Evolutionary conservation across 768 basidiomycete species (phyloP).

Genomic region (Lyophyllum semitale): DNA sequence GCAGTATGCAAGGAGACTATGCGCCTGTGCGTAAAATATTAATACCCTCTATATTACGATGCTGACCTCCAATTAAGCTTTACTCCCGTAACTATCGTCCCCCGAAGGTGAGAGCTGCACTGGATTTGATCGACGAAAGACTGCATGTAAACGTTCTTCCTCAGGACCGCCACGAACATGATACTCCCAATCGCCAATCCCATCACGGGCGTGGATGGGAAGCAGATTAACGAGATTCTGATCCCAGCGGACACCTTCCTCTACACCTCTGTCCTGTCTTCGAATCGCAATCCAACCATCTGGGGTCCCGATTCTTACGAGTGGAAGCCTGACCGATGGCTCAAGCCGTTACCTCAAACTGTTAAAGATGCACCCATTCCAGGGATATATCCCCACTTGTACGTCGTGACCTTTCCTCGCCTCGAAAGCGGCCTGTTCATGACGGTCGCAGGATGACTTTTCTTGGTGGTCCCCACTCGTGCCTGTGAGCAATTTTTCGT

Average conservation of each 20-base stretch:
- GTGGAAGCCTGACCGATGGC: slow-evolving; percentile 27
- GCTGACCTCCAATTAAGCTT: too few relatives aligned
- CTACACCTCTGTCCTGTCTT: slow-evolving; percentile 23
- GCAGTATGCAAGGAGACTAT: slow-evolving; percentile 21
- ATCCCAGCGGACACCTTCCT: slow-evolving; percentile 27
- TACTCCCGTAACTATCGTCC: slow-evolving; percentile 2
- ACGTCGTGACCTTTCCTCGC: slow-evolving; percentile 13
- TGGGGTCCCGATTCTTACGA: slow-evolving; percentile 34
- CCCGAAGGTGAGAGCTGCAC: too few relatives aligned
- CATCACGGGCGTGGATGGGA: slow-evolving; percentile 28
- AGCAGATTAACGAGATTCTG: slow-evolving; percentile 23
- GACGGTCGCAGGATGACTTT: slow-evolving; percentile 32
- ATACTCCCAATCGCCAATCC: slow-evolving; percentile 33
- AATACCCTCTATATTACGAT: too few relatives aligned
- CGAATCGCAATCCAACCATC: slow-evolving; percentile 31
- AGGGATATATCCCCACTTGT: slow-evolving; percentile 33
- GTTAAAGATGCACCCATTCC: slow-evolving; percentile 30
- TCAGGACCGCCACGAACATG: slow-evolving; percentile 16
- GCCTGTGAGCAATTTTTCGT: slow-evolving; percentile 21
- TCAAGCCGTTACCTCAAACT: slow-evolving; percentile 32
- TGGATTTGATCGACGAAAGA: too few relatives aligned
- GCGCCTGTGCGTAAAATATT: slow-evolving; percentile 25
- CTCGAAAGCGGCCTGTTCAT: slow-evolving; percentile 28
- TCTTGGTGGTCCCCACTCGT: slow-evolving; percentile 31
- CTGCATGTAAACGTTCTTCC: too few relatives aligned